A percentile compares a stretch with the other conserved stretches of the same genome.
Evolutionary conservation across 2,329 filamentous ascomycete species (phyloP).

Genomic region (Cordyceps cicadae): DNA sequence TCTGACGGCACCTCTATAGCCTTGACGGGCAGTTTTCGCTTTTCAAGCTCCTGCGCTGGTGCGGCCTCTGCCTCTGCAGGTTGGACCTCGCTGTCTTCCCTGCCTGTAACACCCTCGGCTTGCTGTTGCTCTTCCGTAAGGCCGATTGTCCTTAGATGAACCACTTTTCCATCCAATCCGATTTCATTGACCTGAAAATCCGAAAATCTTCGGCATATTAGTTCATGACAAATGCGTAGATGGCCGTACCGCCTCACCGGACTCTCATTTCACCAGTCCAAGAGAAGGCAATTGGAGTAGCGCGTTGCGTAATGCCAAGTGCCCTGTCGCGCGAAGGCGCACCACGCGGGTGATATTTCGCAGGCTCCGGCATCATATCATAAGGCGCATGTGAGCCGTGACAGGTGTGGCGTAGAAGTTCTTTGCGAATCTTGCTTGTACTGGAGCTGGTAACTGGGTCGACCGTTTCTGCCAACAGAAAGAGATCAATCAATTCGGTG

Average conservation of each 20-base stretch:
- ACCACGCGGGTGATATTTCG: conserved; percentile 23
- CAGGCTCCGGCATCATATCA: conserved; percentile 23
- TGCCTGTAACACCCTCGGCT: conserved; percentile 16
- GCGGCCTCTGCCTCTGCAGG: conserved; percentile 6
- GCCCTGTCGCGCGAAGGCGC: conserved; percentile 26
- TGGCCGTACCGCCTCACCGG: conserved; percentile 20
- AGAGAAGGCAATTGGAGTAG: conserved; percentile 27
- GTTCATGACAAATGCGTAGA: not conserved
- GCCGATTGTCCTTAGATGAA: conserved; percentile 55
- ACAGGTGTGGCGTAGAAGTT: conserved; percentile 1
- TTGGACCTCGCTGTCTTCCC: conserved; percentile 13
- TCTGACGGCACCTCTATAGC: conserved; percentile 23
- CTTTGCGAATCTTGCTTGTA: conserved; percentile 2
- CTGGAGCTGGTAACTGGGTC: not conserved
- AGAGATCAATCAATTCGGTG: conserved; percentile 13
- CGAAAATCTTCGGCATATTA: conserved; percentile 54
- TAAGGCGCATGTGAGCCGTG: not conserved
- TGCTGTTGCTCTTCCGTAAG: conserved; percentile 15
- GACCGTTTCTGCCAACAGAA: conserved; percentile 20
- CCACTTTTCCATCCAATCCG: conserved; percentile 61
- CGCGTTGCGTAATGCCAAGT: conserved; percentile 32
- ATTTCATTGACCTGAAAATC: conserved; percentile 94
- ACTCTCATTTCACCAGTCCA: conserved; percentile 35
- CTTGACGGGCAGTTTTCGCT: conserved; percentile 15
- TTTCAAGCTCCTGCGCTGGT: conserved; percentile 16